A percentile compares a stretch with the other conserved stretches of the same genome.
Evolutionary conservation across 208 protist species (phyloP).

Genomic region (Leishmania tarentolae): DNA sequence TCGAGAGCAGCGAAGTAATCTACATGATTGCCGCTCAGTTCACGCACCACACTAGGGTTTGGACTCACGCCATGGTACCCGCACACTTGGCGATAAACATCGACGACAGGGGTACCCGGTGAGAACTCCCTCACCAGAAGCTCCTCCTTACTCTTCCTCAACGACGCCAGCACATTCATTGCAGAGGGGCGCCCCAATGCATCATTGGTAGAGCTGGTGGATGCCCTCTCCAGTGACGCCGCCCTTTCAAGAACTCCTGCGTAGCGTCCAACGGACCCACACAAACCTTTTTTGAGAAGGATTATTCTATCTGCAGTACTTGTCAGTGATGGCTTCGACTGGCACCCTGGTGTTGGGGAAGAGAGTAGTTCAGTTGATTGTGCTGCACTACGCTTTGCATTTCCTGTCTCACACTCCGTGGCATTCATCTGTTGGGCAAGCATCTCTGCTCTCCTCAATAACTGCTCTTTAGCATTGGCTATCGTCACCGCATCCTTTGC

Average conservation of each 20-base stretch:
- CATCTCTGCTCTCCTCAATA: conserved; percentile 14
- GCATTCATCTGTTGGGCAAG: not conserved
- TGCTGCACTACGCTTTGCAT: not conserved
- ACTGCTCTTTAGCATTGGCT: not conserved
- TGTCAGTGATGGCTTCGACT: not conserved
- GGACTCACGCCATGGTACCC: conserved; percentile 26
- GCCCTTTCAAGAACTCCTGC: not conserved
- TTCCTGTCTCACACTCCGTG: not conserved
- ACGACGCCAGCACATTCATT: conserved; percentile 8
- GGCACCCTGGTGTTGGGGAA: not conserved
- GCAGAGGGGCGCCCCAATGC: not conserved
- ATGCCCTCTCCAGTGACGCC: not conserved
- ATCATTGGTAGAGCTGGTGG: not conserved
- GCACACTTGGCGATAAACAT: conserved; percentile 41
- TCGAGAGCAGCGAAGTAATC: conserved; percentile 42
- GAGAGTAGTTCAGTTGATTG: not conserved
- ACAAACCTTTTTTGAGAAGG: not conserved
- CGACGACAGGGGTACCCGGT: conserved; percentile 9
- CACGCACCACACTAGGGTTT: conserved; percentile 33
- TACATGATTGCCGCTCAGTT: conserved; percentile 15
- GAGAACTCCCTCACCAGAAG: not conserved
- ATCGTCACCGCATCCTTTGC: not conserved
- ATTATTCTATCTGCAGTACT: not conserved
- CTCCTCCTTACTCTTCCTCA: not conserved
- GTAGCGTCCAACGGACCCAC: not conserved